Evolutionary conservation across 2,329 filamentous ascomycete genomes (phyloP), one percentile per base, ranked within the genome.

Genomic region (Colletotrichum paranaense): DNA sequence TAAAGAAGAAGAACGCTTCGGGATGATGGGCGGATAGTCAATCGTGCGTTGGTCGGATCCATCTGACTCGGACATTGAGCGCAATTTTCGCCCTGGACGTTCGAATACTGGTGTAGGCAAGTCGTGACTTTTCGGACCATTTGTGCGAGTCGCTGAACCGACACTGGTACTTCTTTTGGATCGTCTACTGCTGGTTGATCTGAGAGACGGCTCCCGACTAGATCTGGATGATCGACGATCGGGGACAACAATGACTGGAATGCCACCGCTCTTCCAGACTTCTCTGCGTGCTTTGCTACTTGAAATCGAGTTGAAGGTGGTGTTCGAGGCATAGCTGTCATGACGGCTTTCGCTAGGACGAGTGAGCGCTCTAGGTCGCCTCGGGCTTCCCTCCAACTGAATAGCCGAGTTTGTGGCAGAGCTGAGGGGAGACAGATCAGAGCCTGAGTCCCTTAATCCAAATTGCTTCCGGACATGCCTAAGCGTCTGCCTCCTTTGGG

Each of bases 201-300:
- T 86, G 19, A 92, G 81, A 2, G 90, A 92, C 4, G 87, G 88
- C 38, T 89, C 84, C 57, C 83, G 85, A 65, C 78, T 84, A 8
- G 87, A 85, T 72, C 85, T 87, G 4, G 89, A 91, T 7, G 90
- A 88, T 19, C 81, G 83, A 19, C 91, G 88, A 68, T 89, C 87
- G 7, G 91, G 91, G 63, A 92, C 87, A 24, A 92, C 85, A 7
- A 92, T 86, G 8, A 92, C 90, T 1, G 91, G 91, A 11, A 92
- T 90, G 2, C 84, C 89, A 8, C 90, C 91, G 66, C 81, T 88
- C 75, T 88, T 91, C 83, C 88, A 86, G 3, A 92, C 82, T 38
- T 91, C 89, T 19, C 87, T 86, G n/a, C 91, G 84, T 4, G 89
- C 88, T 76, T 85, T 89, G 8, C 84, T 83, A 75, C 88, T 91